These are phyloP conservation scores for Euphrasia confusa DNA, from an alignment of 257 asterid genomes.

Conservation along the genomic window DNA sequence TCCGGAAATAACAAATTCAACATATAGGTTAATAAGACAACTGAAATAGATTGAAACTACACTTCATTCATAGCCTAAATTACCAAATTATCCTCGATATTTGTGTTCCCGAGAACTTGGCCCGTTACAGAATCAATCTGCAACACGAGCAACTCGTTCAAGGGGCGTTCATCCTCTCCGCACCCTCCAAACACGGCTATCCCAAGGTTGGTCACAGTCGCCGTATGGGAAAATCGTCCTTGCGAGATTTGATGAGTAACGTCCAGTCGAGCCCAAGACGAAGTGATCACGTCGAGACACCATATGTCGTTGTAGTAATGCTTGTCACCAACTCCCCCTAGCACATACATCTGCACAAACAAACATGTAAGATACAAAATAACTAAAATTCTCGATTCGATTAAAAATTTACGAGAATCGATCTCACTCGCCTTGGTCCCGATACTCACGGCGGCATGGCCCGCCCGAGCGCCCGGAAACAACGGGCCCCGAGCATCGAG, in stretches of 20 bases:
- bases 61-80: neutral
- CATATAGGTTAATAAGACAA: neutral
- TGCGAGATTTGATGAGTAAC: slow-evolving; percentile 46
- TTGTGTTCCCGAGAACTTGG: slow-evolving; percentile 30
- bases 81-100: slow-evolving; percentile 37
- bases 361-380: neutral
- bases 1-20: neutral
- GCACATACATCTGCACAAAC: slow-evolving; percentile 43
- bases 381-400: too few relatives aligned
- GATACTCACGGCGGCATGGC: slow-evolving; percentile 75
- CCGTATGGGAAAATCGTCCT: slow-evolving; percentile 90
- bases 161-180: slow-evolving; percentile 95
- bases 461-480: slow-evolving; percentile 78
- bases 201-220: slow-evolving; percentile 51
- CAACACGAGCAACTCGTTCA: slow-evolving; percentile 69
- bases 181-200: slow-evolving; percentile 95
- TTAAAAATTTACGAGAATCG: too few relatives aligned
- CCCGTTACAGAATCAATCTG: slow-evolving; percentile 37
- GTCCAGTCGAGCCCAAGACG: slow-evolving; percentile 72
- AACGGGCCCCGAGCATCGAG: slow-evolving; percentile 46
- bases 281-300: slow-evolving; percentile 56
- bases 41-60: neutral
- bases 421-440: slow-evolving; percentile 73
- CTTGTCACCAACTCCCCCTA: slow-evolving; percentile 91
- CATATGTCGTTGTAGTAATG: slow-evolving; percentile 75